Conservation (phyloP, 495 filamentous ascomycete species). For the Cercophora newfieldiana region DNA sequence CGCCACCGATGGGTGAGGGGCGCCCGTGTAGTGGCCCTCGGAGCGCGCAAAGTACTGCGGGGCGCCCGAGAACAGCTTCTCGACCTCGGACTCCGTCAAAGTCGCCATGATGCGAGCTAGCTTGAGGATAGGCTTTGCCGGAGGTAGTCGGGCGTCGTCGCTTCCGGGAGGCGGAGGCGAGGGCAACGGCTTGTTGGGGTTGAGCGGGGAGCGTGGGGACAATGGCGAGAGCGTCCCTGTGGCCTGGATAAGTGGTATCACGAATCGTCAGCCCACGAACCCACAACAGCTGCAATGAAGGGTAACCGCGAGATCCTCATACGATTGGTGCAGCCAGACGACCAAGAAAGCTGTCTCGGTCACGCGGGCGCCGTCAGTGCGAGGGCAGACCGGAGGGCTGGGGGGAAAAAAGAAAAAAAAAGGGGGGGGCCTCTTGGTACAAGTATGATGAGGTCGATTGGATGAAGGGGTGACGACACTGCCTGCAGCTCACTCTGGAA, state of each 20-base stretch:
- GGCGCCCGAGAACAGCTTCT: slow-evolving; percentile 73
- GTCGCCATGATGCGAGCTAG: slow-evolving; percentile 55
- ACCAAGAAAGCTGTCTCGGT: background rate
- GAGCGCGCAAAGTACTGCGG: slow-evolving; percentile 68
- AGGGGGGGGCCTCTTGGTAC: background rate
- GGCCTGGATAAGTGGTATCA: slow-evolving; percentile 20
- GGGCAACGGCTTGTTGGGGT: slow-evolving; percentile 54
- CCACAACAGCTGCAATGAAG: background rate
- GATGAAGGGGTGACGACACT: slow-evolving; percentile 30
- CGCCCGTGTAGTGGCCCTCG: slow-evolving; percentile 53
- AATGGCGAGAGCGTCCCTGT: slow-evolving; percentile 28
- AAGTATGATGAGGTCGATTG: slow-evolving; percentile 9
- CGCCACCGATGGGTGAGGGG: slow-evolving; percentile 63
- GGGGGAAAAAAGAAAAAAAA: background rate
- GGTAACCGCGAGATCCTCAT: background rate
- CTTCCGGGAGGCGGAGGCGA: slow-evolving; percentile 51
- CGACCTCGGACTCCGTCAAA: slow-evolving; percentile 62
- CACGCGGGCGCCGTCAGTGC: slow-evolving; percentile 1
- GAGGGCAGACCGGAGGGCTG: background rate
- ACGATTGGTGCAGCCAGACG: slow-evolving; percentile 17
- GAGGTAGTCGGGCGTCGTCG: slow-evolving; percentile 41
- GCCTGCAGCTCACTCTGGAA: background rate
- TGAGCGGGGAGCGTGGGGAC: slow-evolving; percentile 38
- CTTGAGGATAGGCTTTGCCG: slow-evolving; percentile 44
- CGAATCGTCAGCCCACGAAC: slow-evolving; percentile 24